These are phyloP conservation scores for Triadica sebifera DNA, from an alignment of 345 rosid genomes.

Conservation along the genomic window DNA sequence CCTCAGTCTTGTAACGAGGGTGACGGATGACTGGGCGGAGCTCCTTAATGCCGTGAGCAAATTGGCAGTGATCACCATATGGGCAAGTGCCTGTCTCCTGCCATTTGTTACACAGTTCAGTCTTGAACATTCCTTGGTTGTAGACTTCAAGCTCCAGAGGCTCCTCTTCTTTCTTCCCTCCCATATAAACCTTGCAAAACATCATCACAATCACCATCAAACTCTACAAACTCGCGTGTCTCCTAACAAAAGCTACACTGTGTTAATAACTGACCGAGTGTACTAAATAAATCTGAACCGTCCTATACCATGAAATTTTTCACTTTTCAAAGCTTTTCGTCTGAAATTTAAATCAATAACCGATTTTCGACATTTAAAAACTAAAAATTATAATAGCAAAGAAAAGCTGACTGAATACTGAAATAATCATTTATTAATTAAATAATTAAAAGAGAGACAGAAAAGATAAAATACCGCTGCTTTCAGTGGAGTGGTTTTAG, in stretches of 20 bases:
- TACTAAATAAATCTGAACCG: neutral
- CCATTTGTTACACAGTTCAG: constrained; percentile 98
- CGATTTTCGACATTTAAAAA: neutral
- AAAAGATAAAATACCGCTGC: constrained; percentile 10
- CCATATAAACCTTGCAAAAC: constrained; percentile 31
- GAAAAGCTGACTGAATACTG: neutral
- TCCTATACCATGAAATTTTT: neutral
- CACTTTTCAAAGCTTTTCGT: neutral
- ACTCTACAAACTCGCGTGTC: neutral
- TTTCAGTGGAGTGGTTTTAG: constrained; percentile 26
- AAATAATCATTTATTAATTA: neutral
- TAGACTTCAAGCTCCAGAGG: constrained; percentile 60
- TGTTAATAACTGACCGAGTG: neutral
- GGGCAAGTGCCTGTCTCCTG: constrained; percentile 89
- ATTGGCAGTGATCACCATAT: constrained; percentile 70
- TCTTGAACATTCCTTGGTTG: constrained; percentile 83
- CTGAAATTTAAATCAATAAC: neutral
- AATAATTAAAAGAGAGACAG: neutral
- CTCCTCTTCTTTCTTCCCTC: constrained; percentile 48
- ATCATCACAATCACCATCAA: neutral
- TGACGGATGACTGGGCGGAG: constrained; percentile 87
- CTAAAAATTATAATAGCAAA: neutral
- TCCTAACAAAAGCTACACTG: neutral
- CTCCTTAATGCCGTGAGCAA: constrained; percentile 85
- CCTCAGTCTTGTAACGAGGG: constrained; percentile 85